A percentile compares a stretch with the other conserved stretches of the same genome.
phyloP scores from a whole-genome alignment of 2,329 filamentous ascomycete species.

The Fusarium phyllophilum region DNA sequence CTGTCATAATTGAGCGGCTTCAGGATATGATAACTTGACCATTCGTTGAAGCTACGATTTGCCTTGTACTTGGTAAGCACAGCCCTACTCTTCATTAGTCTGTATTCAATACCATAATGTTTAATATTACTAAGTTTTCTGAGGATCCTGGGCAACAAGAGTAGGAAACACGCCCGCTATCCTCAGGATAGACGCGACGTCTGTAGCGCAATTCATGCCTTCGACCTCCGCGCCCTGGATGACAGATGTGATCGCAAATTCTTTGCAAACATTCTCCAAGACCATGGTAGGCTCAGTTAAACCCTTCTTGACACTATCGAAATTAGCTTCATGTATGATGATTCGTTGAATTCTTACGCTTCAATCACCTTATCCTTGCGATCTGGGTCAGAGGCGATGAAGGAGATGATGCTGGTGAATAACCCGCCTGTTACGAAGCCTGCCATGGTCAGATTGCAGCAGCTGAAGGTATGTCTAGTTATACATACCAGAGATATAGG shows the following conservation, averaged over 20 bases:
- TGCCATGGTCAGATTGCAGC: background rate
- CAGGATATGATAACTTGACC: background rate
- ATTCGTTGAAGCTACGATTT: background rate
- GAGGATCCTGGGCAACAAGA: background rate
- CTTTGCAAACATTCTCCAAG: background rate
- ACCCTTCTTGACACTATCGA: background rate
- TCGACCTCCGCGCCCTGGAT: background rate
- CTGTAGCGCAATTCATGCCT: background rate
- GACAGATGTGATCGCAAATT: background rate
- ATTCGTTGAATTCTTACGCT: background rate
- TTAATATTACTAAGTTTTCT: background rate
- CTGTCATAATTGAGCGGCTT: background rate
- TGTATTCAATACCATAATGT: fast-evolving
- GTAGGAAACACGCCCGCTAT: background rate
- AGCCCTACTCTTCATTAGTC: background rate
- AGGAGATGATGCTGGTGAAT: constrained; percentile 2
- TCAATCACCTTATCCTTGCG: background rate
- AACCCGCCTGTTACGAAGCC: constrained; percentile 17
- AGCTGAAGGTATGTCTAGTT: fast-evolving
- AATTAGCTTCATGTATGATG: background rate
- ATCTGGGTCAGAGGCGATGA: background rate
- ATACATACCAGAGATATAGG: background rate
- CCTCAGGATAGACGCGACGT: background rate
- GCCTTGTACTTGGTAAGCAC: constrained; percentile 23
- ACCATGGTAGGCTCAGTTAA: background rate